Percentiles rank a stretch among this genome's conserved stretches.
These are phyloP conservation scores for Mycena galopus DNA, from an alignment of 768 basidiomycete species.

Conservation along the genomic window DNA sequence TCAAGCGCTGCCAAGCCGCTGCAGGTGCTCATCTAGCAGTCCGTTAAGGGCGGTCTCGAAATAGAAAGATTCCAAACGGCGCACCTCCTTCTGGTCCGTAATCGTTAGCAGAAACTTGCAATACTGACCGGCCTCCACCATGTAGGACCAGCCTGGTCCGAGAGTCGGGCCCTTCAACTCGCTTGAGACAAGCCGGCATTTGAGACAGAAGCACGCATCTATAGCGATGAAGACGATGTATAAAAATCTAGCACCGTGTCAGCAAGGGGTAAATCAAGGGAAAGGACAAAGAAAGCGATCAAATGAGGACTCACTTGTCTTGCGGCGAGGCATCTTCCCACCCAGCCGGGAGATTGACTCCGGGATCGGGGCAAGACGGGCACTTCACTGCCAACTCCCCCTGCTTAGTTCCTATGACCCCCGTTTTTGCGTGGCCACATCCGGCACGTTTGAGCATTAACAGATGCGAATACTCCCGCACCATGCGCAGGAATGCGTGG, in stretches of 20 bases:
- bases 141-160: slow-evolving; percentile 19
- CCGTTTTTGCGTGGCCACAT: slow-evolving; percentile 35
- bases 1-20: too few relatives aligned
- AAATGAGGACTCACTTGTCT: slow-evolving; percentile 31
- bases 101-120: slow-evolving; percentile 25
- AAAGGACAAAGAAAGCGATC: too few relatives aligned
- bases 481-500: too few relatives aligned
- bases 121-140: slow-evolving; percentile 27
- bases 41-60: background rate
- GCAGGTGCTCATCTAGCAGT: background rate
- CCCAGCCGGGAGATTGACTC: too few relatives aligned
- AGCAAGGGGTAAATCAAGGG: background rate
- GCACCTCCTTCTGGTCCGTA: slow-evolving; percentile 24
- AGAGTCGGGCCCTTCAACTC: background rate
- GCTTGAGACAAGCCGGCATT: background rate
- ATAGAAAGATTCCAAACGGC: background rate
- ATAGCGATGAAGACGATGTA: slow-evolving; percentile 39
- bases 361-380: slow-evolving; percentile 51
- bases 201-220: too few relatives aligned
- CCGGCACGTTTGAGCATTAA: too few relatives aligned
- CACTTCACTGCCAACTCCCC: slow-evolving; percentile 48
- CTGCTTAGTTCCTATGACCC: slow-evolving; percentile 34
- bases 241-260: slow-evolving; percentile 35
- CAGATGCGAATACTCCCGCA: too few relatives aligned
- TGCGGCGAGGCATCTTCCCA: slow-evolving; percentile 26